phyloP scores from a whole-genome alignment of 2,329 filamentous ascomycete genomes.

The Didymellaceae sp. region DNA sequence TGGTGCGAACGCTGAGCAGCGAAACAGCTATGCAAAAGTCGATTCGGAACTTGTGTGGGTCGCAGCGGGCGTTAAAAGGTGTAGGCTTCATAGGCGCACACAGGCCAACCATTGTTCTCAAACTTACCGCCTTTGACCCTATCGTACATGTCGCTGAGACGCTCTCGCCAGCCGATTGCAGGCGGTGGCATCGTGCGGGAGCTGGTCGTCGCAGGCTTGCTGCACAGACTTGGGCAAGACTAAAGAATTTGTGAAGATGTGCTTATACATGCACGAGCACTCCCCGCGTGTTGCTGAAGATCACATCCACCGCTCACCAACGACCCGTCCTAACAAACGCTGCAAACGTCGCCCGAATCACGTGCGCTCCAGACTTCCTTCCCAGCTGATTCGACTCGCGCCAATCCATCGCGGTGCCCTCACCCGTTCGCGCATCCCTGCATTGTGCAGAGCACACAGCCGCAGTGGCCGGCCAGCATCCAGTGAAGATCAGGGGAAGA shows the following conservation, averaged over 20 bases:
- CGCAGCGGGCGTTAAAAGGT: slow-evolving; percentile 34
- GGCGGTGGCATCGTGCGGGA: slow-evolving; percentile 43
- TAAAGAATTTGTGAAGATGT: not conserved
- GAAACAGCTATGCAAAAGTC: slow-evolving; percentile 20
- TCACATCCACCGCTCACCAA: not conserved
- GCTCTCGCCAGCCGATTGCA: slow-evolving; percentile 38
- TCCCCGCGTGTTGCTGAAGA: slow-evolving; percentile 14
- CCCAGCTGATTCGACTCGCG: slow-evolving; percentile 12
- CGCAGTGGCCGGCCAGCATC: slow-evolving; percentile 17
- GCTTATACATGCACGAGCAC: slow-evolving; percentile 10
- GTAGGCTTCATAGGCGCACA: slow-evolving; percentile 23
- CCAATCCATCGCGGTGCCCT: slow-evolving; percentile 11
- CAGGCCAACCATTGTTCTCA: slow-evolving; percentile 40
- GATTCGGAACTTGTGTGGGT: slow-evolving; percentile 24
- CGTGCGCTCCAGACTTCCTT: slow-evolving; percentile 18
- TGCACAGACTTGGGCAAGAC: not conserved
- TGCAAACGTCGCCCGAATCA: slow-evolving; percentile 14
- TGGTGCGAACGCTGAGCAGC: slow-evolving; percentile 14
- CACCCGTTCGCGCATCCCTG: slow-evolving; percentile 31
- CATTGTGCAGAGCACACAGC: slow-evolving; percentile 22
- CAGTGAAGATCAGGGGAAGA: slow-evolving; percentile 25
- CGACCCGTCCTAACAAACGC: slow-evolving; percentile 6
- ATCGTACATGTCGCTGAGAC: slow-evolving; percentile 44
- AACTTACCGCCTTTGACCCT: slow-evolving; percentile 48
- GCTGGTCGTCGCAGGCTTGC: slow-evolving; percentile 12